Evolutionary conservation across 2,329 filamentous ascomycete species (phyloP), one percentile per base, ranked within the genome.

Genomic region (Exophiala sp.): DNA sequence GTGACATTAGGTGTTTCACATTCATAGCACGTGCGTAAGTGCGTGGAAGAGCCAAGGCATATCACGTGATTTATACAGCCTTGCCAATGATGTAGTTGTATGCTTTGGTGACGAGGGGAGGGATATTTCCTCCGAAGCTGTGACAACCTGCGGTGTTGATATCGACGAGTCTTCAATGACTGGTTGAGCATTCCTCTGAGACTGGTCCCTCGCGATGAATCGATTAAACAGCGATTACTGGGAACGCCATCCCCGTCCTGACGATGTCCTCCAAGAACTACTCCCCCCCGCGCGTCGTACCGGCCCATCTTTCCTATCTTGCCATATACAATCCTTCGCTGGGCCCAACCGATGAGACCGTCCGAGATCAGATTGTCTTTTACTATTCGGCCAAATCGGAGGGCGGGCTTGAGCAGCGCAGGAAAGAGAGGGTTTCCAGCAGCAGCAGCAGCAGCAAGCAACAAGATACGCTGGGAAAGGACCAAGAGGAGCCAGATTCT

Each of bases 301-400:
- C 93, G 37, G 91, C 91, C 29, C 87, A 87, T 64, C 80, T 97
- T 23, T 86, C 87, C 62, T 97, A 93, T 67, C 78, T 98, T 39
- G 83, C 91, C 66, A 94, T 98, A 66, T 98, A 95, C 76, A 97
- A 95, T 67, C 93, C 94, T 27, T 81, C 84, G 4, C 78, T 94
- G 38, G 84, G 86, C 62, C 76, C 65, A 29, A 79, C 78, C 66
- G 85, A 89, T 65, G 85, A 88, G 64, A 85, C 82, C 2, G 72
- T 90, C 56, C 74, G 79, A 43, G 78, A 91, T 61, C 88, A 98
- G 70, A 88, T 97, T 56, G 87, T 96, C 60, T 98, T 95, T 74
- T 96, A 95, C 71, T 85, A 86, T 62, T 88, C 87, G 4, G 63
- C 62, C 48, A 55, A 64, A 32, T 60, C 62, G 19, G 53, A 56